These are phyloP conservation scores for Physaria fendleri DNA, from an alignment of 345 rosid genomes.

Conservation along the genomic window DNA sequence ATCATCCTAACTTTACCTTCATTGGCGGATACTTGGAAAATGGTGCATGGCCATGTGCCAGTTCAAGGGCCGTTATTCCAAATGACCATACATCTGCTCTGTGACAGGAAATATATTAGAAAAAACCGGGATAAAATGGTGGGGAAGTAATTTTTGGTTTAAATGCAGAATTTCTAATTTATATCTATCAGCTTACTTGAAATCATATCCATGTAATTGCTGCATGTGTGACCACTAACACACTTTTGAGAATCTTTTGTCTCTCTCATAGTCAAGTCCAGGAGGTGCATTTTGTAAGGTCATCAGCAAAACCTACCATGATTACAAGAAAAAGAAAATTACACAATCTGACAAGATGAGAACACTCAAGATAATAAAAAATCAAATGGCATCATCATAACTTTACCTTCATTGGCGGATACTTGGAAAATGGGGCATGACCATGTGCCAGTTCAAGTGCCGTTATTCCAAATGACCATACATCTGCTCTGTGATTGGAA, in stretches of 20 bases:
- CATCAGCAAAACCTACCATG: constrained; percentile 89
- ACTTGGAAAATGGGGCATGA: constrained; percentile 97
- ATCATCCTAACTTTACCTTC: constrained; percentile 58
- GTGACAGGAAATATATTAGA: constrained; percentile 33
- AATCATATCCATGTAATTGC: constrained; percentile 98
- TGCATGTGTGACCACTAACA: constrained; percentile 55
- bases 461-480: constrained; percentile 98
- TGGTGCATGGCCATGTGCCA: constrained; percentile 99
- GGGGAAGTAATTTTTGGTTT: neutral
- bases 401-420: constrained; percentile 96
- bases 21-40: constrained; percentile 98
- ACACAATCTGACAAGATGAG: constrained; percentile 12
- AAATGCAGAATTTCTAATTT: constrained; percentile 7
- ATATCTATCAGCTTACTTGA: constrained; percentile 60
- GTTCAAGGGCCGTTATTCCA: constrained; percentile 98
- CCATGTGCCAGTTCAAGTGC: constrained; percentile 99
- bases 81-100: constrained; percentile 99
- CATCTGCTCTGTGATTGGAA: constrained; percentile 74
- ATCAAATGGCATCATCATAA: constrained; percentile 15
- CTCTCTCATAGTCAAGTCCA: constrained; percentile 97
- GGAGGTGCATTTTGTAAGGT: constrained; percentile 99
- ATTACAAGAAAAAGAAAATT: constrained; percentile 15
- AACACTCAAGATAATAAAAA: constrained; percentile 2
- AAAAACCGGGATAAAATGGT: constrained; percentile 4
- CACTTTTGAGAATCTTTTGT: constrained; percentile 91